Percentiles rank a stretch among this genome's conserved stretches.
Conservation (phyloP, 805 yeast species). For the Metschnikowia anglica region DNA sequence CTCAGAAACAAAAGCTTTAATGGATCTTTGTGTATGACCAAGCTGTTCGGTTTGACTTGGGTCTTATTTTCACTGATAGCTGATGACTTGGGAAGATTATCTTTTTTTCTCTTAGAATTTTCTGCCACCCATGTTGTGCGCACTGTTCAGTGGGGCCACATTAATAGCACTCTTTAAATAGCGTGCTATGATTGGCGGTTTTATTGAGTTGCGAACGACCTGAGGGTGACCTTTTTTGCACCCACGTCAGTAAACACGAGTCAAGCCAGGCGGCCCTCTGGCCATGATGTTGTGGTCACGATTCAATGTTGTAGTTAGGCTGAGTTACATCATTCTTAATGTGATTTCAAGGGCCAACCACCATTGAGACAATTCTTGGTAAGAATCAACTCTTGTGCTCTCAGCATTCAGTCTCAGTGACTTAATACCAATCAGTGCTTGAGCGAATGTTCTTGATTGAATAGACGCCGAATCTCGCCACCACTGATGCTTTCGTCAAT, state of each 20-base stretch:
- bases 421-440: neutral
- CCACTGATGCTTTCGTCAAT: slow-evolving; percentile 50
- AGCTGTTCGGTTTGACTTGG: slow-evolving; percentile 2
- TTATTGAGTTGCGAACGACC: slow-evolving; percentile 15
- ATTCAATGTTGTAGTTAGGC: too few species aligned
- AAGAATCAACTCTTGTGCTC: too few species aligned
- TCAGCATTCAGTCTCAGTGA: neutral
- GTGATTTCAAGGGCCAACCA: too few species aligned
- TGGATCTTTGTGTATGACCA: slow-evolving; percentile 1
- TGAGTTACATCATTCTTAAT: too few species aligned
- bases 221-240: neutral
- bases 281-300: too few species aligned
- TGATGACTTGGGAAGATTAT: slow-evolving; percentile 1
- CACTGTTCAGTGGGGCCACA: slow-evolving; percentile 18
- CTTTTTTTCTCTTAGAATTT: slow-evolving; percentile 9
- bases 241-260: neutral
- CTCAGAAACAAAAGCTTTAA: neutral
- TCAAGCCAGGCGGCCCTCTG: neutral
- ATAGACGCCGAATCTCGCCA: slow-evolving; percentile 57
- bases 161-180: slow-evolving; percentile 6
- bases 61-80: slow-evolving; percentile 8
- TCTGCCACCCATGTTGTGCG: slow-evolving; percentile 10
- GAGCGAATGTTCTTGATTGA: slow-evolving; percentile 21
- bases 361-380: too few species aligned
- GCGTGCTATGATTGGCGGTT: slow-evolving; percentile 19